Base-by-base conservation (phyloP, 2,329 filamentous ascomycete genomes). In the Fusarium albidum region DNA sequence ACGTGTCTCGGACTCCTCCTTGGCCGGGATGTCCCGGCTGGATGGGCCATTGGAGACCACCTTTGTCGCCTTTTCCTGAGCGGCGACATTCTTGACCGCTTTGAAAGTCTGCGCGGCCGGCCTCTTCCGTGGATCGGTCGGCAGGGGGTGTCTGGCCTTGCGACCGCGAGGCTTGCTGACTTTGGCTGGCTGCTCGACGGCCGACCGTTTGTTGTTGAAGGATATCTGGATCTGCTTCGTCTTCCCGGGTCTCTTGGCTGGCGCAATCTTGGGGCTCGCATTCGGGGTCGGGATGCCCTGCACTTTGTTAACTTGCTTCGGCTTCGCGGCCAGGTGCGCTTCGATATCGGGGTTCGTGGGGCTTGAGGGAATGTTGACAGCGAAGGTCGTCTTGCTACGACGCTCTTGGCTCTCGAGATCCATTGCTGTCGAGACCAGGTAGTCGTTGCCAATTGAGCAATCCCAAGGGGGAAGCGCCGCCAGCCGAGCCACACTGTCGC, bases 401-500 rank as follows among this genome's bases (percentile, higher is more conserved):
- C 71, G 69, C 38, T 75, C 70, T 38, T 71, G 72, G 17, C 64
- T 68, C 44, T 75, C 73, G 59, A 76, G 73, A 49, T 77, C 77
- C 49, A 77, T 73, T 53, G 78, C 75, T 49, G 74, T 73, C 11
- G 80, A 76, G 27, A 80, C 73, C 46, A 78, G 76, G 45, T 78
- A 77, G 37, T 79, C 79, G 32, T 79, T 73, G 15, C 82, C 82
- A 50, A 82, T 79, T 57, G 80, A 77, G 59, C 70, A 69, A 52
- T 88, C 80, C 79, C 83, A 87, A 13, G 71, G 82, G 5, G 85
- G 84, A 21, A 89, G 72, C 17, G 84, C 84, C 13, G 87, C 89
- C 32, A 92, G 78, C 41, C 82, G 82, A 15, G 95, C 95, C 32
- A 99, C 89, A 59, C 92, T 87, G 70, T 99, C 95, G 69, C 91